Percentiles rank a stretch among this genome's conserved stretches.
These are phyloP conservation scores for Spathaspora arborariae DNA, from an alignment of 805 yeast genomes.

Conservation along the genomic window DNA sequence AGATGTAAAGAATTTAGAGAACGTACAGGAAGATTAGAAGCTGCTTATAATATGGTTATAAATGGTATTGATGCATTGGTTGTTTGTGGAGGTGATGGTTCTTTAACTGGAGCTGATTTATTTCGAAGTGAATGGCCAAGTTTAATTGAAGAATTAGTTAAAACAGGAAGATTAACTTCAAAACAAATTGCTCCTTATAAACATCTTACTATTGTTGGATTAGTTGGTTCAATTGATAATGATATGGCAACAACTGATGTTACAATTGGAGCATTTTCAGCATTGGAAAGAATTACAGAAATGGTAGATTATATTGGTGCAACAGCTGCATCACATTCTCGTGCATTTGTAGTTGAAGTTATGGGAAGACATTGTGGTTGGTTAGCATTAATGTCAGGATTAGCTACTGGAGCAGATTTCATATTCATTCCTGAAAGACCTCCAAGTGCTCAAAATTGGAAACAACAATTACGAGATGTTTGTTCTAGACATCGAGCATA, in stretches of 20 bases:
- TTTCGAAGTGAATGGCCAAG: conserved; percentile 79
- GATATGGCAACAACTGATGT: conserved; percentile 85
- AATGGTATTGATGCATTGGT: conserved; percentile 75
- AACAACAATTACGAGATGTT: conserved; percentile 60
- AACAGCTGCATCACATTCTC: conserved; percentile 76
- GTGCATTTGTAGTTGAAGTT: conserved; percentile 82
- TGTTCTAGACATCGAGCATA: conserved; percentile 60
- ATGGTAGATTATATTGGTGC: conserved; percentile 80
- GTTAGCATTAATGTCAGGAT: conserved; percentile 79
- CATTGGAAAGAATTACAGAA: conserved; percentile 69
- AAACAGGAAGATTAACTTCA: conserved; percentile 40
- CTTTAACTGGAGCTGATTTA: conserved; percentile 76
- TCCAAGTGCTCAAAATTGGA: conserved; percentile 60
- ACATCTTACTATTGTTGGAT: conserved; percentile 66
- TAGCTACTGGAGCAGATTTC: conserved; percentile 76
- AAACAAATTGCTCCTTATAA: conserved; percentile 46
- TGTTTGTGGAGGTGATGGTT: conserved; percentile 84
- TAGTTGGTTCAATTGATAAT: conserved; percentile 81
- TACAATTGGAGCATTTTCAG: conserved; percentile 78
- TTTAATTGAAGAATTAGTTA: conserved; percentile 53
- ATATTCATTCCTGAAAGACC: conserved; percentile 81
- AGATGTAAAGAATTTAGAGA: conserved; percentile 66
- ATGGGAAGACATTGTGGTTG: conserved; percentile 93
- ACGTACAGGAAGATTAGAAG: conserved; percentile 59
- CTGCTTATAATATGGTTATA: conserved; percentile 60